Base-by-base conservation (phyloP, 257 asterid species). In the Nicotiana paniculata region DNA sequence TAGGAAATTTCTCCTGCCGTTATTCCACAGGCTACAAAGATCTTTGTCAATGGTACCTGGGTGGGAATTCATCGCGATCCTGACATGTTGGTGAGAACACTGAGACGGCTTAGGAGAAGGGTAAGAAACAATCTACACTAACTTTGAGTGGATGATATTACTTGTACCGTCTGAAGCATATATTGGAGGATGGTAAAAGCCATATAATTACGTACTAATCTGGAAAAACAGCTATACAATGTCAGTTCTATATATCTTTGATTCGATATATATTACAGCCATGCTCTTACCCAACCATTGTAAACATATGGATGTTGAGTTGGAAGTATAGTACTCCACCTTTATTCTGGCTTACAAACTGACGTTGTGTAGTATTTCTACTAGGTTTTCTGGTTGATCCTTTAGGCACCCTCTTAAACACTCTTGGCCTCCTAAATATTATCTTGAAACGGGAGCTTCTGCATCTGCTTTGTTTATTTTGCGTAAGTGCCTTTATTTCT, bases 1-100 rank as follows among this genome's bases (percentile, higher is more conserved):
- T 72, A 96, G 99, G 99, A 96, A 92, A 94, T 96, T 35, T 96
- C 99, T 72, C 98, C 98, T 82, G 97, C 94, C 72, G 99, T 96
- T 79, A 96, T 96, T 89, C 98, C 98, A 17, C 93, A 87, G 88
- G 93, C 97, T 70, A 96, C 98, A 63, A 96, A 96, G 85, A 94
- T 96, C 81, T 96, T 96, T 87, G 98, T 96, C 83, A 96, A 96
- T 88, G 99, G 99, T 79, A 90, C 93, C 80, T 96, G 99, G 99
- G 93, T 94, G 79, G 99, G 98, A 80, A 94, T 96, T 82, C 99
- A 96, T 82, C 99, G 98, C 61, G 93, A 94, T 85, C 98, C 98
- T 82, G 97, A 96, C 77, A 96, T 91, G 99, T 93, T 96, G 93
- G 98, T 96, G 87, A 89, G 94, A 82, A 96, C 99, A 81, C 86